phyloP scores from a whole-genome alignment of 345 rosid genomes.

The Iberis pinnata region DNA sequence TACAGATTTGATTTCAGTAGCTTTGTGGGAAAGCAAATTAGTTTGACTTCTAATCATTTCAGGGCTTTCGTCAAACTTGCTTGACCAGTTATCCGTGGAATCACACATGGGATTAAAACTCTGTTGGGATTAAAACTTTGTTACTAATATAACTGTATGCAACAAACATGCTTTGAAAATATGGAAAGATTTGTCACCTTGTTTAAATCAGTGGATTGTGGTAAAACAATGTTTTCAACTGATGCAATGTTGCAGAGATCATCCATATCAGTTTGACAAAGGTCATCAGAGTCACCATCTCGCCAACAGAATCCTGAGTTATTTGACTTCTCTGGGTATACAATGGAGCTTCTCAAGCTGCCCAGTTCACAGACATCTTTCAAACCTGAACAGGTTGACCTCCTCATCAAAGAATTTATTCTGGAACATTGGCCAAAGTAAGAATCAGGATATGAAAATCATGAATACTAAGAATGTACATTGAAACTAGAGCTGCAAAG shows the following conservation, averaged over 20 bases:
- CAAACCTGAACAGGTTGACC: constrained; percentile 62
- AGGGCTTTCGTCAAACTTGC: constrained; percentile 51
- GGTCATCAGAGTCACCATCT: constrained; percentile 46
- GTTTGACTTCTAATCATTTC: constrained; percentile 34
- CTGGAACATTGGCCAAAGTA: constrained; percentile 29
- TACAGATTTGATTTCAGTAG: constrained; percentile 18
- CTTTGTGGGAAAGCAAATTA: constrained; percentile 33
- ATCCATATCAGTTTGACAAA: constrained; percentile 78
- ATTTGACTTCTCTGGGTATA: constrained; percentile 38
- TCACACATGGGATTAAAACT: constrained; percentile 85
- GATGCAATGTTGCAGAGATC: constrained; percentile 51
- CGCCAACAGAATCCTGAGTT: constrained; percentile 41
- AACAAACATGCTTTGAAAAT: constrained; percentile 3
- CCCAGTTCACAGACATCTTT: constrained; percentile 70
- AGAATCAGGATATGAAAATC: constrained; percentile 13
- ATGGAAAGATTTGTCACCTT: constrained; percentile 35
- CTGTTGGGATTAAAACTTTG: constrained; percentile 28
- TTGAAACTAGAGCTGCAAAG: background rate
- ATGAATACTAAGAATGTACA: background rate
- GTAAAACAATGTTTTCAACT: constrained; percentile 37
- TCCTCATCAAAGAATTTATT: constrained; percentile 43
- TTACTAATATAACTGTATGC: background rate
- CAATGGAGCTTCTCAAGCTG: constrained; percentile 47
- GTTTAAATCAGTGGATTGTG: constrained; percentile 38
- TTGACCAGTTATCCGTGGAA: constrained; percentile 66